Percentiles rank a stretch among this genome's conserved stretches.
phyloP scores from a whole-genome alignment of 2,329 filamentous ascomycete genomes.

The Chalaropsis thielavioides region DNA sequence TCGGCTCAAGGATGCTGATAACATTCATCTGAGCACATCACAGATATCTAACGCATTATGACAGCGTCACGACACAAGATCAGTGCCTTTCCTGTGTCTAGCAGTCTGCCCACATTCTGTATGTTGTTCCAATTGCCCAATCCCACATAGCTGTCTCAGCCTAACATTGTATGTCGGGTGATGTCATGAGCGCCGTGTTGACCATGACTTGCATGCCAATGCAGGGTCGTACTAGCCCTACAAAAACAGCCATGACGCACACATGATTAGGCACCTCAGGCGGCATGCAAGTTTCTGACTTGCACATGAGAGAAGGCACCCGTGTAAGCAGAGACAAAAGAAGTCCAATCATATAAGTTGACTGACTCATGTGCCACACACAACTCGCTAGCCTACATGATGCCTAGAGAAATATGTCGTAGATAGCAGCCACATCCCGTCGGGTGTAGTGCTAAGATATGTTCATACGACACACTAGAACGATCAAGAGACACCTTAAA shows the following conservation, averaged over 20 bases:
- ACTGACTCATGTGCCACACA: background rate
- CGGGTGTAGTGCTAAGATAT: background rate
- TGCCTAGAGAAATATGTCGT: background rate
- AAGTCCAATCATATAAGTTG: background rate
- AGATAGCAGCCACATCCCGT: background rate
- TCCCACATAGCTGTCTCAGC: background rate
- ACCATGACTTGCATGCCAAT: conserved; percentile 1
- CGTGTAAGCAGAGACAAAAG: background rate
- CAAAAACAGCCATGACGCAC: background rate
- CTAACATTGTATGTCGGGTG: background rate
- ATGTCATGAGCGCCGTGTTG: background rate
- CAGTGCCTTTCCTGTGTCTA: background rate
- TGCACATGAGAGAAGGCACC: background rate
- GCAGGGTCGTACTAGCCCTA: conserved; percentile 3
- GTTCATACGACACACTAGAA: background rate
- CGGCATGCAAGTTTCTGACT: background rate
- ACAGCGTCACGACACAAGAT: background rate
- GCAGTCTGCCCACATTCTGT: background rate
- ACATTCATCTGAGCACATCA: background rate
- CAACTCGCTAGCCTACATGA: background rate
- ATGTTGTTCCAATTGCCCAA: background rate
- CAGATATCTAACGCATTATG: background rate
- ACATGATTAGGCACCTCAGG: background rate
- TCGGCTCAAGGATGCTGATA: background rate
- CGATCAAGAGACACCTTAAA: background rate